Percentiles rank a stretch among this genome's conserved stretches.
Evolutionary conservation across 805 yeast genomes (phyloP).

Genomic region (Candida schatavii): DNA sequence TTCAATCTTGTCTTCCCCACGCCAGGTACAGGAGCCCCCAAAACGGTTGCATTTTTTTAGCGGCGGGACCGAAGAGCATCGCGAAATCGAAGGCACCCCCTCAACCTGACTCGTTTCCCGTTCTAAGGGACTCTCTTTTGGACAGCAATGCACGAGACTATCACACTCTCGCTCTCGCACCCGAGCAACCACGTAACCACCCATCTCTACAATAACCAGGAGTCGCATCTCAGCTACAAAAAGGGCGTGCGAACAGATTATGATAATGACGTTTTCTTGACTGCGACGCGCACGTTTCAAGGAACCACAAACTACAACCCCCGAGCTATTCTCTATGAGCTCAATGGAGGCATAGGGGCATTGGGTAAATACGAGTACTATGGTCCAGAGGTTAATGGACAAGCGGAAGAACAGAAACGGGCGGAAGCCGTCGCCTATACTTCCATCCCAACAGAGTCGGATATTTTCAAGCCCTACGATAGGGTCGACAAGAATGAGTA

Average conservation of each 20-base stretch:
- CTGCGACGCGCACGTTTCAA: slow-evolving; percentile 13
- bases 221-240: slow-evolving; percentile 57
- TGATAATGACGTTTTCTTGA: slow-evolving; percentile 40
- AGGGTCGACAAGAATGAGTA: slow-evolving; percentile 52
- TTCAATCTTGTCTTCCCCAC: too few relatives aligned
- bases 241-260: slow-evolving; percentile 44
- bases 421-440: neutral
- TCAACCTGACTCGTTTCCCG: too few relatives aligned
- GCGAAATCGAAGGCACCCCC: too few relatives aligned
- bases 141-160: slow-evolving; percentile 64
- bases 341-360: slow-evolving; percentile 72
- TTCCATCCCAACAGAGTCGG: neutral
- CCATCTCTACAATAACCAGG: slow-evolving; percentile 81
- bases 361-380: slow-evolving; percentile 53
- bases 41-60: too few relatives aligned
- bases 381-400: slow-evolving; percentile 14
- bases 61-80: too few relatives aligned
- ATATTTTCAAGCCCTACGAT: slow-evolving; percentile 5
- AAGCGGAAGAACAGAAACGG: slow-evolving; percentile 8
- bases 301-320: slow-evolving; percentile 64
- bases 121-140: too few relatives aligned
- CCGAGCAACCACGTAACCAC: slow-evolving; percentile 71
- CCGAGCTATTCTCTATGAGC: slow-evolving; percentile 78
- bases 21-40: too few relatives aligned
- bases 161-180: slow-evolving; percentile 73